These are phyloP conservation scores for Zygnema circumcarinatum DNA, from an alignment of 139 green algal species.

Conservation along the genomic window DNA sequence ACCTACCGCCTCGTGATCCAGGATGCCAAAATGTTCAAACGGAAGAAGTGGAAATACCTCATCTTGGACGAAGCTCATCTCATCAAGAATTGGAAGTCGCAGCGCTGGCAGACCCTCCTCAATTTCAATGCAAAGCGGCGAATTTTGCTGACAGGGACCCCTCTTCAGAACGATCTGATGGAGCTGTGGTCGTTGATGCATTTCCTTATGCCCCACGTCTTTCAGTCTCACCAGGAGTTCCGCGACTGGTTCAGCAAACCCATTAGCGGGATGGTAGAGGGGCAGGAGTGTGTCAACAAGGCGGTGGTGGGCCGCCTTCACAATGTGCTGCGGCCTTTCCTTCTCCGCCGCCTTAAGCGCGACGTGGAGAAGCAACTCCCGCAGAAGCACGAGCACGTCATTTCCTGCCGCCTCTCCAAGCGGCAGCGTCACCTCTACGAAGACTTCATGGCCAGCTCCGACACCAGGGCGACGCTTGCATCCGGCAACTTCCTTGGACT, in stretches of 20 bases:
- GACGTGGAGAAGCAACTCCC: slow-evolving; percentile 97
- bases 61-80: slow-evolving; percentile 99
- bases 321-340: slow-evolving; percentile 91
- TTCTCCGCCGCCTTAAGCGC: slow-evolving; percentile 89
- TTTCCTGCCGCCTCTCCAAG: slow-evolving; percentile 79
- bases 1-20: slow-evolving; percentile 94
- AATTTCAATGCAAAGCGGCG: slow-evolving; percentile 94
- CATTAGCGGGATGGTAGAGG: slow-evolving; percentile 70
- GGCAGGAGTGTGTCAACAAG: slow-evolving; percentile 73
- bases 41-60: slow-evolving; percentile 98
- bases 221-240: slow-evolving; percentile 80
- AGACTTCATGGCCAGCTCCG: slow-evolving; percentile 89
- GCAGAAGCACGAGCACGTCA: slow-evolving; percentile 92
- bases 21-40: slow-evolving; percentile 92
- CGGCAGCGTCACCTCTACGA: slow-evolving; percentile 83
- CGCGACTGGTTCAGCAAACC: slow-evolving; percentile 92
- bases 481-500: slow-evolving; percentile 90
- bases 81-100: slow-evolving; percentile 99
- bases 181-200: slow-evolving; percentile 98
- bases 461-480: slow-evolving; percentile 76
- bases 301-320: slow-evolving; percentile 93
- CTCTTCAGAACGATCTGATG: slow-evolving; percentile 98
- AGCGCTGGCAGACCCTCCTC: slow-evolving; percentile 97
- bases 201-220: slow-evolving; percentile 94
- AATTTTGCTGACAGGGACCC: slow-evolving; percentile 94